phyloP scores from a whole-genome alignment of 2,329 filamentous ascomycete genomes.

The Botryosphaeria dothidea region DNA sequence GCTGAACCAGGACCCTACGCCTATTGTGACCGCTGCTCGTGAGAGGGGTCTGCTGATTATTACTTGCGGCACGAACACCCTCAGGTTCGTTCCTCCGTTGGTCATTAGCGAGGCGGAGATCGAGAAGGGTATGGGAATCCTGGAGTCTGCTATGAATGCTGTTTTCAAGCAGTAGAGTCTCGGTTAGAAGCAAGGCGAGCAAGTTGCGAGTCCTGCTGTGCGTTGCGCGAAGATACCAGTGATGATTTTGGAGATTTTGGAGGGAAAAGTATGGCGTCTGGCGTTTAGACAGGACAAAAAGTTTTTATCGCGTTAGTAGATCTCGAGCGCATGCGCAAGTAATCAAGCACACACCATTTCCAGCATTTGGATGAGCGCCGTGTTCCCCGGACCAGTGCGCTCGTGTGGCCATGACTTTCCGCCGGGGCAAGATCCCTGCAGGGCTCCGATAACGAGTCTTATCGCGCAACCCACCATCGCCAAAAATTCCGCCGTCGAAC shows the following conservation, averaged over 20 bases:
- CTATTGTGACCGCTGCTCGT: conserved; percentile 79
- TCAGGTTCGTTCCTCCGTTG: conserved; percentile 88
- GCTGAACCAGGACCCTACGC: conserved; percentile 69
- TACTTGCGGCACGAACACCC: conserved; percentile 87
- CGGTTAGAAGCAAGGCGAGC: conserved; percentile 20
- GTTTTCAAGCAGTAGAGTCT: conserved; percentile 44
- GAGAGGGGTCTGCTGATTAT: conserved; percentile 88
- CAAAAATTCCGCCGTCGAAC: conserved; percentile 15
- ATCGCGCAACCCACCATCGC: conserved; percentile 15
- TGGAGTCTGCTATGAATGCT: conserved; percentile 66
- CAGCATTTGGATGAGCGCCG: background rate
- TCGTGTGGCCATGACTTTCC: background rate
- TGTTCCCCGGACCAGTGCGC: no score
- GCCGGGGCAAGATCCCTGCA: background rate
- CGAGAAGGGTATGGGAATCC: conserved; percentile 70
- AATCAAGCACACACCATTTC: background rate
- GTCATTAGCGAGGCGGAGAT: conserved; percentile 81
- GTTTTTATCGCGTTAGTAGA: background rate
- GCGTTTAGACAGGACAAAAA: background rate
- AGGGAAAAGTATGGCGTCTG: background rate
- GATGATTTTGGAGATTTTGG: background rate
- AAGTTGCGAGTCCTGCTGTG: background rate
- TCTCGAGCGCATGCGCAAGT: background rate
- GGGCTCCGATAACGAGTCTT: conserved; percentile 10
- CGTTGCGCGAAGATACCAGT: background rate